Base-by-base conservation (phyloP, 2,329 filamentous ascomycete species). In the Botrytis fragariae region DNA sequence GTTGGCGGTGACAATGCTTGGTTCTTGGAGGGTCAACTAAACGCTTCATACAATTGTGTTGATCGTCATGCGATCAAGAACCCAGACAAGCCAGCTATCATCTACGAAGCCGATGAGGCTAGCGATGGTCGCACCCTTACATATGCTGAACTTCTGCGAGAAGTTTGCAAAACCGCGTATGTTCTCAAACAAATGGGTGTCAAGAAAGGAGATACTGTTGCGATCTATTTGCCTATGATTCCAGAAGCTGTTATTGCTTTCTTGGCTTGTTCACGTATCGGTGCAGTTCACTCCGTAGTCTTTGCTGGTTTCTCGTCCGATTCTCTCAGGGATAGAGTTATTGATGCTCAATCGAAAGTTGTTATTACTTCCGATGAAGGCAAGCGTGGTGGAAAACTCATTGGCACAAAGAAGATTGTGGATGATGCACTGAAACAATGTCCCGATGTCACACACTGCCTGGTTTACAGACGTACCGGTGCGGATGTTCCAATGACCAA, bases 401-500 rank as follows among this genome's bases (percentile, higher is more conserved):
- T 99, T 82, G 93, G 93, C 80, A 98, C 95, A 80, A 98, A 99
- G 90, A 97, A 97, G 87, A 98, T 99, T 82, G 96, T 98, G 78
- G 96, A 99, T 81, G 96, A 98, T 82, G 95, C 95, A 54, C 88
- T 99, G 75, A 97, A 96, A 87, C 94, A 97, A 84, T 98, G 95
- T 84, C 95, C 95, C 29, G 91, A 93, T 79, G 93, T 99, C 77
- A 89, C 87, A 60, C 90, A 93, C 83, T 93, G 93, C 79, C 87
- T 99, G 57, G 96, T 99, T 73, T 98, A 91, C 88, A 95, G 97
- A 89, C 93, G 96, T 79, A 99, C 96, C 54, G 95, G 95, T 70
- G 91, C 94, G 67, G 94, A 98, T 71, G 91, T 98, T 32, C 95
- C 95, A 76, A 95, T 92, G 93, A 97, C 94, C 70, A 84, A 89